Evolutionary conservation across 768 basidiomycete genomes (phyloP).

Genomic region (Suillus clintonianus): DNA sequence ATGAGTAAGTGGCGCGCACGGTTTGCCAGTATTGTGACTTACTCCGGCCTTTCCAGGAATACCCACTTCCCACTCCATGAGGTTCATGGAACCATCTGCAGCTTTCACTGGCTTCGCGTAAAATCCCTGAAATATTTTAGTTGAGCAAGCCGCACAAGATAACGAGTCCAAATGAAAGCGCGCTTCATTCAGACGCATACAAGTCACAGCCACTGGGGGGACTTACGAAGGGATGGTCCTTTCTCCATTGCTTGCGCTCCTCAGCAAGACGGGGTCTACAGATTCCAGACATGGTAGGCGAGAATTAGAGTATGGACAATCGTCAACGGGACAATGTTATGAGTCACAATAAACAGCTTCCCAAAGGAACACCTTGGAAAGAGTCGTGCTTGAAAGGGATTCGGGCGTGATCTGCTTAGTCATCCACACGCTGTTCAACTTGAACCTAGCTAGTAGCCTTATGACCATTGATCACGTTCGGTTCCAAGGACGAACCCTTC

Average conservation of each 20-base stretch:
- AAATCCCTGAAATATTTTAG: conserved; percentile 71
- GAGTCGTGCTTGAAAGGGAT: neutral
- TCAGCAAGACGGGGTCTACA: conserved; percentile 91
- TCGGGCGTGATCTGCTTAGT: neutral
- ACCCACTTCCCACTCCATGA: conserved; percentile 98
- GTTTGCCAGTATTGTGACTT: conserved; percentile 36
- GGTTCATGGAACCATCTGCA: conserved; percentile 90
- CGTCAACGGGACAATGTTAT: neutral
- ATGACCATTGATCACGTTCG: neutral
- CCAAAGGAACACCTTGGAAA: neutral
- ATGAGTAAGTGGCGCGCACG: conserved; percentile 13
- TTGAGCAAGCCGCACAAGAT: conserved; percentile 1
- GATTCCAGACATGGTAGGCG: conserved; percentile 75
- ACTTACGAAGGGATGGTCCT: conserved; percentile 97
- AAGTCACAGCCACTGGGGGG: conserved; percentile 1
- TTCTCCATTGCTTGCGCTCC: conserved; percentile 98
- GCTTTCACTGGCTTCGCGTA: conserved; percentile 92
- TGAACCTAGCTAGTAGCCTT: too few relatives aligned
- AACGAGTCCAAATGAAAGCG: conserved; percentile 7
- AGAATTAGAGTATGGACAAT: neutral
- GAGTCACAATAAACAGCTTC: neutral
- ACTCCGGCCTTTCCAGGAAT: conserved; percentile 93
- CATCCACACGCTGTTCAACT: neutral
- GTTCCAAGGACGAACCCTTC: neutral
- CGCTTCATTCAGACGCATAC: neutral